Evolutionary conservation across 2,329 filamentous ascomycete species (phyloP), one percentile per base, ranked within the genome.

Genomic region (Arachnomyces sp.): DNA sequence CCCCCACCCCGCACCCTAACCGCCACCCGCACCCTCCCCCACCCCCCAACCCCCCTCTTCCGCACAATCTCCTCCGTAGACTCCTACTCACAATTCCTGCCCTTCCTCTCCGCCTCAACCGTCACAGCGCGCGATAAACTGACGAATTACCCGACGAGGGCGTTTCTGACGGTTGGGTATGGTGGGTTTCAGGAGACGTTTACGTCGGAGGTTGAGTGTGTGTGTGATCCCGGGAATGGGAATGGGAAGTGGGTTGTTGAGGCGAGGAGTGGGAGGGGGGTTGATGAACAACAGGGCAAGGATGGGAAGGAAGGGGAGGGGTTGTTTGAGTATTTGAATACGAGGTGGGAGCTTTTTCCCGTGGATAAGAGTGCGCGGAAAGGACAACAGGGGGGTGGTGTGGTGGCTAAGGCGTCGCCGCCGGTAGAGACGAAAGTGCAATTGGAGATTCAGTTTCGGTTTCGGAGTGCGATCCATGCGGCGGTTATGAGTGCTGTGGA

Each of bases 401-500:
- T n/a, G n/a, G n/a, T n/a, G 20, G 20, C 9, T 25, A 25, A 9
- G 5, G 9, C 5, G 47, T 48, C 12, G 39, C 50, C 54, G 53
- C 57, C 41, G 57, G n/a, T n/a, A n/a, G 72, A 72, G 65, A 93
- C 87, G 3, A 76, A 84, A 52, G 86, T 96, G 11, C 72, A 76
- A 51, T 65, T 98, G 50, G 71, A 73, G 42, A 81, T 98, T 51
- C 76, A 81, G 47, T 95, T 89, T 60, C 77, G 82, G 60, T 95
- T 98, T 59, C 73, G 78, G 51, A 96, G 89, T 63, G 86, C 89
- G n/a, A 60, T 94, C 42, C 93, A 95, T 66, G 81, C 80, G 31
- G 79, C 84, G 14, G 70, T 95, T 57, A 92, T 89, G 59, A 74
- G 79, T 29, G 82, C 84, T 28, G 81, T 92, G 16, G 86, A 87